Base-by-base conservation (phyloP, 1,139 yeast genomes). In the Debaryomyces robertsiae region DNA sequence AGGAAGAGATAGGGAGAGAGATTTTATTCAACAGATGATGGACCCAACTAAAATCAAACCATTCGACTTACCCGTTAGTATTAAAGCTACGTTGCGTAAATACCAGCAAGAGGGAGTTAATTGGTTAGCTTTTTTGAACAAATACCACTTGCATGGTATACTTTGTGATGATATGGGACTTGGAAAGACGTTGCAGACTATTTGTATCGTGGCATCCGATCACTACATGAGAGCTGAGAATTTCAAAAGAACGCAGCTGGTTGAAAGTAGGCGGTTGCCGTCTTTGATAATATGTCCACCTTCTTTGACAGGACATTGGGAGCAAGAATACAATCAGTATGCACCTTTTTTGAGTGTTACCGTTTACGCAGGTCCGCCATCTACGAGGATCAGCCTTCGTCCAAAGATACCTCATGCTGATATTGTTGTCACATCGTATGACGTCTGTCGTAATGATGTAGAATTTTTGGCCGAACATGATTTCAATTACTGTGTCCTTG, bases 101-200 rank as follows among this genome's bases (percentile, higher is more conserved):
- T 94, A 94, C 58, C 99, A 94, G 65, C 98, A 93, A 61, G 98
- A 94, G 49, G 99, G 99, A 62, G 95, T 94, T 32, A 94, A 93
- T 60, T 94, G 99, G 99, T 73, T 94, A 42, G 96, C 96, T 11
- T 94, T 94, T 59, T 75, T 94, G 56, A 94, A 93, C 67, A 88
- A 88, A 57, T 94, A 94, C 57, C 96, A 93, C 61, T 70, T 94
- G 39, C 98, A 94, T 65, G 99, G 98, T 38, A 90, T 94, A 55
- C 70, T 94, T 38, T 93, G 98, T 79, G 99, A 94, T 63, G 99
- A 94, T 79, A 94, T 94, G 99, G 99, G 99, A 9, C 75, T 94
- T 28, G 99, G 99, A 44, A 94, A 94, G 60, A 94, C 99, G 0
- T 73, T 94, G 47, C 99, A 94, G 63, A 91, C 98, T 0, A 90